These are phyloP conservation scores for Phytophthora vignae DNA, from an alignment of 352 stramenopile genomes.

Conservation along the genomic window DNA sequence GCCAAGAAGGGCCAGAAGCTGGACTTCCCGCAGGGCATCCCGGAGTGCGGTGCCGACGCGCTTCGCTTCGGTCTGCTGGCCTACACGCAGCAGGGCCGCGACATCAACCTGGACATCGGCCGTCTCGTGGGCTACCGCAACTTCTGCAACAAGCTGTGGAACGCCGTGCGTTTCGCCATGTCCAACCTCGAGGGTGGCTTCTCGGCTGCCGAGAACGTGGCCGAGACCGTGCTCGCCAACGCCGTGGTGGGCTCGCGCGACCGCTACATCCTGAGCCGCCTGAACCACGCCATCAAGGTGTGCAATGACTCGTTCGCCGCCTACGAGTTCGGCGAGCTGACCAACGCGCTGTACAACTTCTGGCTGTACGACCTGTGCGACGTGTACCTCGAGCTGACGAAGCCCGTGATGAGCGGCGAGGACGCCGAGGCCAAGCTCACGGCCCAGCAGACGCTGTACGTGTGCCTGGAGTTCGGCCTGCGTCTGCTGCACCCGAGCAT, in stretches of 20 bases:
- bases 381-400: constrained; percentile 99
- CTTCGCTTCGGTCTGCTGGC: constrained; percentile 98
- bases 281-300: constrained; percentile 77
- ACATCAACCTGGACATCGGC: constrained; percentile 99
- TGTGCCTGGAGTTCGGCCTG: constrained; percentile 85
- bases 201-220: constrained; percentile 58
- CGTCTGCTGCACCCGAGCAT: constrained; percentile 98
- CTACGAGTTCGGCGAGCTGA: constrained; percentile 97
- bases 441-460: constrained; percentile 86
- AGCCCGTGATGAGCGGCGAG: constrained; percentile 94
- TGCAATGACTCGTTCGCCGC: constrained; percentile 88
- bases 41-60: constrained; percentile 98
- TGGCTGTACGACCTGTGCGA: constrained; percentile 99
- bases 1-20: constrained; percentile 97
- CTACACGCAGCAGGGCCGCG: constrained; percentile 94
- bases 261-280: constrained; percentile 86
- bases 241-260: constrained; percentile 70
- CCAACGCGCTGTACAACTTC: constrained; percentile 96
- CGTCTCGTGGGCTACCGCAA: constrained; percentile 98
- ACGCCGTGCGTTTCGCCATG: constrained; percentile 98
- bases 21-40: constrained; percentile 99
- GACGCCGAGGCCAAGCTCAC: constrained; percentile 77
- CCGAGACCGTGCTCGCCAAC: constrained; percentile 71
- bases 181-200: constrained; percentile 93
- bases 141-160: constrained; percentile 99